Evolutionary conservation across 176 grass and related monocot genomes (phyloP), one percentile per base, ranked within the genome.

Genomic region (Puya raimondii): DNA sequence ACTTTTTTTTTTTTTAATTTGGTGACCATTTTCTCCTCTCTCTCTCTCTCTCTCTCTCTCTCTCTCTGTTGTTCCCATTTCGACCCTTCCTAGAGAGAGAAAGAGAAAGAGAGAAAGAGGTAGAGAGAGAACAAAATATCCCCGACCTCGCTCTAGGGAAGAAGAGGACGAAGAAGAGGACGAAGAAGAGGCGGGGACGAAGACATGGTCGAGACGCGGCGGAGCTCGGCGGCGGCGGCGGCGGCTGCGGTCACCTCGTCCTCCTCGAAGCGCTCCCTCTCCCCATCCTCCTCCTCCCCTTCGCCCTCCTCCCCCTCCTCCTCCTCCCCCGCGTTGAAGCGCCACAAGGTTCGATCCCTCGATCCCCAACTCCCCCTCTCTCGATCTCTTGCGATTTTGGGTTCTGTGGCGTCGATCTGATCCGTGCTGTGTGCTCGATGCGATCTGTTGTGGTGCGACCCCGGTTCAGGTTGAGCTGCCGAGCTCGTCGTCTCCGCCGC

Each of bases 201-300:
- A 76, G 70, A 77, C 64, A 96, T 99, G 95, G 95, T 99, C 65
- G 95, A 94, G 81, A 99, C 95, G 69, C 81, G 95, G 78, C 95
- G 95, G 70, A 94, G 90, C 82, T 99, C 90, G 68, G 80, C 84
- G 12, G 71, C 86, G 65, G 74, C 80, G 33, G 75, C 85, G 3
- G 79, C 82, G 25, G 25, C 25, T 26, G 25, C 25, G 25, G 25
- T 2, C 25, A 26, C 25, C 25, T 26, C 25, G 25, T 26, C 25
- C 25, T 53, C 69, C 70, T 65, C 91, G 83, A 77, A 77, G 21
- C 65, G 75, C 6, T 12, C 75, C 75, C 21, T 54, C 10, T 48
- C 53, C 12, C 14, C 51, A 3, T 1, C 65, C 10, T 50, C 20
- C n/a, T 59, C 56, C n/a, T 9, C 20, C 56, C 56, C 33, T 42